These are phyloP conservation scores for Misopates orontium DNA, from an alignment of 257 asterid genomes.

Conservation along the genomic window DNA sequence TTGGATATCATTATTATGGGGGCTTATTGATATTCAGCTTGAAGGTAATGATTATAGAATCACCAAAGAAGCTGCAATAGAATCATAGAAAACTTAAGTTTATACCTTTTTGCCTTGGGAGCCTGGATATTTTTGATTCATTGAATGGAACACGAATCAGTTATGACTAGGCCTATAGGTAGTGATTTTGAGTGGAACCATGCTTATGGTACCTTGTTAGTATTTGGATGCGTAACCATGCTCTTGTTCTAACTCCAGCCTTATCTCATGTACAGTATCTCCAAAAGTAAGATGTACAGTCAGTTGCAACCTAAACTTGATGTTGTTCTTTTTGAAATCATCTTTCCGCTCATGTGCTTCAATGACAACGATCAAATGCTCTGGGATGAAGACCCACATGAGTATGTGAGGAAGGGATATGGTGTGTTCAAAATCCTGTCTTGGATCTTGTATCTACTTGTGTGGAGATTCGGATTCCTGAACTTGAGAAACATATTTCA, in stretches of 20 bases:
- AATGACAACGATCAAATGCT: slow-evolving; percentile 89
- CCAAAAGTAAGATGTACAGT: slow-evolving; percentile 81
- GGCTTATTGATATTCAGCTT: neutral
- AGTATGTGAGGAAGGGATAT: slow-evolving; percentile 98
- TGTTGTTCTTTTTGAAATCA: slow-evolving; percentile 82
- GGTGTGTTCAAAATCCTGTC: slow-evolving; percentile 47
- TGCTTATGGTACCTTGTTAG: slow-evolving; percentile 5
- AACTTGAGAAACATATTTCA: slow-evolving; percentile 15
- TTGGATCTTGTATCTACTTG: slow-evolving; percentile 5
- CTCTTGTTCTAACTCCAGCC: slow-evolving; percentile 28
- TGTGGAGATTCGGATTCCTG: slow-evolving; percentile 14
- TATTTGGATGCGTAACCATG: neutral
- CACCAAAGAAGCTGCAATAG: neutral
- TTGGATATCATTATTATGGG: neutral
- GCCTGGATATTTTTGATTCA: neutral
- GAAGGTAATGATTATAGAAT: neutral
- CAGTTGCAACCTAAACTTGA: slow-evolving; percentile 87
- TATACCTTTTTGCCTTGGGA: neutral
- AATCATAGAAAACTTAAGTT: neutral
- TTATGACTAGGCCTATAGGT: slow-evolving; percentile 2
- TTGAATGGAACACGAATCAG: slow-evolving; percentile 1
- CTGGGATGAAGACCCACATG: slow-evolving; percentile 99
- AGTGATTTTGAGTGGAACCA: neutral
- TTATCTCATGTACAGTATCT: slow-evolving; percentile 60
- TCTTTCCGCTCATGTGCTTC: slow-evolving; percentile 98